A percentile compares a stretch with the other conserved stretches of the same genome.
These are phyloP conservation scores for Colletotrichum melonis DNA, from an alignment of 2,329 filamentous ascomycete species.

Conservation along the genomic window DNA sequence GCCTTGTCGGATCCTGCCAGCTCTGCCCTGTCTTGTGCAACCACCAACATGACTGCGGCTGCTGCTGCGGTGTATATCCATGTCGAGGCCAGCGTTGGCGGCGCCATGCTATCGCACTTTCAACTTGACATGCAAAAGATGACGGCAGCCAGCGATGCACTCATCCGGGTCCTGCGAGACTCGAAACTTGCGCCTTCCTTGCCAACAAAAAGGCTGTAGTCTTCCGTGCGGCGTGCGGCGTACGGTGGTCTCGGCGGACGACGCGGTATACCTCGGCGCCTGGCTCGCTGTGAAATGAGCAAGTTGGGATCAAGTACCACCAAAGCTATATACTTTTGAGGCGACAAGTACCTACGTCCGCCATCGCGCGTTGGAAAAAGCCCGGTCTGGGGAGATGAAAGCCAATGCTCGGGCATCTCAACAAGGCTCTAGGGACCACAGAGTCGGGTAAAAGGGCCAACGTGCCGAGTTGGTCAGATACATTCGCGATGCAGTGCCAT, in stretches of 20 bases:
- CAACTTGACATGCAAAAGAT: not conserved
- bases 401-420: not conserved
- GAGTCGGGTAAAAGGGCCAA: not conserved
- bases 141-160: not conserved
- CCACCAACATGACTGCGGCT: slow-evolving; percentile 10
- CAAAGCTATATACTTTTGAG: not conserved
- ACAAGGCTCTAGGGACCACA: not conserved
- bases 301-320: not conserved
- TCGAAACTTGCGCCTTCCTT: not conserved
- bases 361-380: not conserved
- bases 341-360: not conserved
- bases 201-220: not conserved
- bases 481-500: not conserved
- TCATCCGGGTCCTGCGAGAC: not conserved
- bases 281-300: too few species aligned
- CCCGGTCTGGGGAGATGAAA: not conserved
- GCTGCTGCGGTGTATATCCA: slow-evolving; percentile 6
- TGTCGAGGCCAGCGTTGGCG: not conserved
- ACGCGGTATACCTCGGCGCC: not conserved
- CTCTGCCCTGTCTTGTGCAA: slow-evolving; percentile 18
- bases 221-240: not conserved
- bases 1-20: slow-evolving; percentile 11
- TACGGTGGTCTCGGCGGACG: not conserved
- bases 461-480: not conserved
- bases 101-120: not conserved